Base-by-base conservation (phyloP, 2,329 filamentous ascomycete species). In the Fusarium sp. region DNA sequence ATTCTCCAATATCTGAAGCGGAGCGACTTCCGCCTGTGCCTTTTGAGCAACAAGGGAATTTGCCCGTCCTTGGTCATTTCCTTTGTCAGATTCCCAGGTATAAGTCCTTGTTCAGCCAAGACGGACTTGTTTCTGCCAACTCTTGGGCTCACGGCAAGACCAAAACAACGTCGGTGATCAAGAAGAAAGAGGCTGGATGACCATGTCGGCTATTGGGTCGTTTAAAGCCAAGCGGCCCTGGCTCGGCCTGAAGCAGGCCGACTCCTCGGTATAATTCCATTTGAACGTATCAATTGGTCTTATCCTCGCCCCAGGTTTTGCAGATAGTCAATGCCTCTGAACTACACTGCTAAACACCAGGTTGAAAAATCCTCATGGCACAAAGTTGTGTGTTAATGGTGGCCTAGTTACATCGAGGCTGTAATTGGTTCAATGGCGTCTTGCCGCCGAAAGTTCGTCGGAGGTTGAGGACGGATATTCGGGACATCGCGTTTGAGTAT, bases 401-500 rank as follows among this genome's bases (percentile, higher is more conserved):
- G n/a, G 46, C 27, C 15, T 34, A 11, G 37, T 27, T 53, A 39
- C 34, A 34, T 5, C 27, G 18, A 16, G 40, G 28, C 36, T 47
- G 40, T 28, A 16, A 36, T 46, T 23, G 56, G 30, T 41, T 18
- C 40, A 30, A 36, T 23, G 51, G 16, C 36, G 28, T 58, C 12
- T 56, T 48, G 30, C 46, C 43, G 40, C 40, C 16, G 41, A 44
- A 47, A 59, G 41, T 43, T 57, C 50, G 60, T 44, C 52, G 27
- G 43, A 57, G 31, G 37, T 48, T 53, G 51, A 34, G 12, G 31
- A 34, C 9, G 31, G 31, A 12, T 12, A 34, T 34, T 34, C 31
- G 60, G 40, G 67, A 60, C 48, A 62, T 61, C 28, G 44, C 43
- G 43, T 56, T 59, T 56, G 47, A 40, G 72, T 69, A 75, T 75